Evolutionary conservation across 73 alveolate species (phyloP).

Genomic region (Tetrahymena malaccensis): DNA sequence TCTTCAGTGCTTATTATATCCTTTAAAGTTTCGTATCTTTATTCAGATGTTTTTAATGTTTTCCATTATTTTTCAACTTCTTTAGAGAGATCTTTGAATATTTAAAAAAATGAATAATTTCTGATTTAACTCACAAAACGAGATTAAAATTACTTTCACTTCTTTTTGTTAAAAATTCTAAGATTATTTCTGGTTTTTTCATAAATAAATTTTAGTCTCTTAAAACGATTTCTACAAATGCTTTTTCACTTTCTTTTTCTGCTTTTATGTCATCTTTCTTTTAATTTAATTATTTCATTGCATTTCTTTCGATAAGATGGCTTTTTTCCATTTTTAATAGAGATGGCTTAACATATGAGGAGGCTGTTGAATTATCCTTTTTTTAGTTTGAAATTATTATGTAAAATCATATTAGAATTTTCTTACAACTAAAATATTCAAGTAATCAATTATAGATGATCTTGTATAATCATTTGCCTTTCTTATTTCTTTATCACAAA

Average conservation of each 20-base stretch:
- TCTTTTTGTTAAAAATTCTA: not conserved
- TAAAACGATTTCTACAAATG: not conserved
- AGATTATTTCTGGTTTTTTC: not conserved
- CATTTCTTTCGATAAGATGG: not conserved
- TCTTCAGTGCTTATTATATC: not conserved
- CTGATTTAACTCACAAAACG: not conserved
- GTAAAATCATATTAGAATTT: not conserved
- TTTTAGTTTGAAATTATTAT: not conserved
- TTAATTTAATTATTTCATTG: conserved; percentile 8
- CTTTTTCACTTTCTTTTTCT: not conserved
- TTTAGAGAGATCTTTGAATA: not conserved
- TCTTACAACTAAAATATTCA: conserved; percentile 38
- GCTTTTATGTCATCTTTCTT: conserved; percentile 5
- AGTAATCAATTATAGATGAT: conserved; percentile 75
- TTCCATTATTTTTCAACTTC: not conserved
- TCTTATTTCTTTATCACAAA: conserved; percentile 87
- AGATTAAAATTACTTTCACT: not conserved
- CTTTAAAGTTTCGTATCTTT: not conserved
- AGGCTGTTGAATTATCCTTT: not conserved
- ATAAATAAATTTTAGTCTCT: not conserved
- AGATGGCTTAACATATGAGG: not conserved
- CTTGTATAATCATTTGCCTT: conserved; percentile 77
- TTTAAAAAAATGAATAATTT: not conserved
- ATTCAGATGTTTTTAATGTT: not conserved
- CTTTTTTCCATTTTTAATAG: not conserved